A percentile compares a stretch with the other conserved stretches of the same genome.
Conservation (phyloP, 176 grass and related monocot species). For the Miscanthus lutarioriparius region DNA sequence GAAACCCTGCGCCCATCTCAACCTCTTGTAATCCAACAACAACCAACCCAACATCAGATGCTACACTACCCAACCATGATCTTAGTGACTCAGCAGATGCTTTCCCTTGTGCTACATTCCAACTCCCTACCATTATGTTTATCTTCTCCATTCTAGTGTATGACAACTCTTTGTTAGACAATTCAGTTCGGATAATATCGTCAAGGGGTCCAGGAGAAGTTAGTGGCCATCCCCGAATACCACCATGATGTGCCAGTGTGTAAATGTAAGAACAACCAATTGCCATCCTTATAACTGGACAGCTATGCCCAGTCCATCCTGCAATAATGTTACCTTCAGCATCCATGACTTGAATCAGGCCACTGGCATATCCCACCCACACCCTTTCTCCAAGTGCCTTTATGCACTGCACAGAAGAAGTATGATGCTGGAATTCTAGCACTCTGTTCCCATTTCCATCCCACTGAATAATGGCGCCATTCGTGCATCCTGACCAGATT, state of each 20-base stretch:
- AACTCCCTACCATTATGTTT: slow-evolving; percentile 90
- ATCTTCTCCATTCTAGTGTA: slow-evolving; percentile 92
- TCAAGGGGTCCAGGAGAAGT: slow-evolving; percentile 91
- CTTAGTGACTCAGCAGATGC: slow-evolving; percentile 75
- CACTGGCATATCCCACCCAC: slow-evolving; percentile 91
- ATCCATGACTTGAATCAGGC: slow-evolving; percentile 75
- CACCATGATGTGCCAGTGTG: slow-evolving; percentile 88
- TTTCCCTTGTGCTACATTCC: slow-evolving; percentile 98
- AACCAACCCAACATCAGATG: slow-evolving; percentile 83
- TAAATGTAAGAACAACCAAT: slow-evolving; percentile 76
- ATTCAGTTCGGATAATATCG: slow-evolving; percentile 71
- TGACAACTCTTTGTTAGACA: slow-evolving; percentile 68
- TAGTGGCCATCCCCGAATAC: slow-evolving; percentile 85
- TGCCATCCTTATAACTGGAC: slow-evolving; percentile 84
- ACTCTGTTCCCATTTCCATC: slow-evolving; percentile 73
- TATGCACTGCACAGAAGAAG: slow-evolving; percentile 86
- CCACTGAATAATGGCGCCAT: slow-evolving; percentile 83
- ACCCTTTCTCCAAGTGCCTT: slow-evolving; percentile 78
- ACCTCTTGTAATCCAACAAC: slow-evolving; percentile 98
- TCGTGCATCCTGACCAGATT: slow-evolving; percentile 95
- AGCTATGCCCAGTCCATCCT: slow-evolving; percentile 85
- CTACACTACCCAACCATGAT: slow-evolving; percentile 78
- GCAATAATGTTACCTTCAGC: slow-evolving; percentile 76
- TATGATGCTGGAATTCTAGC: slow-evolving; percentile 78
- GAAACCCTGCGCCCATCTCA: slow-evolving; percentile 98